Percentiles rank a stretch among this genome's conserved stretches.
Evolutionary conservation across 805 yeast genomes (phyloP).

Genomic region (Ogataea henricii): DNA sequence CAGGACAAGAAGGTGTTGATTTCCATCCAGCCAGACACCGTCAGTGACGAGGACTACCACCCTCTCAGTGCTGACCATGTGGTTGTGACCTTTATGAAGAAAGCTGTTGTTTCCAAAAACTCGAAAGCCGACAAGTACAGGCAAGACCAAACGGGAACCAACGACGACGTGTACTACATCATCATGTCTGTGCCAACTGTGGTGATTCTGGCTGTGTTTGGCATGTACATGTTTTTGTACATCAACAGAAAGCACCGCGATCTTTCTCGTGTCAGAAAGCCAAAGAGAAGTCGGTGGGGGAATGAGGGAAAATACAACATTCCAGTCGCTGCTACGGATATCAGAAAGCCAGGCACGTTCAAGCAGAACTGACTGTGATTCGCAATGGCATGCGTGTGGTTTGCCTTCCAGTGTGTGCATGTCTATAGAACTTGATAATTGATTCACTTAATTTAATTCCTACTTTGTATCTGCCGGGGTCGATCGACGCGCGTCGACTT

Average conservation of each 20-base stretch:
- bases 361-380: conserved; percentile 22
- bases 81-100: conserved; percentile 49
- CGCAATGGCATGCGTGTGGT: no score
- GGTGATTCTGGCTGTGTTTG: conserved; percentile 58
- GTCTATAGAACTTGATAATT: neutral
- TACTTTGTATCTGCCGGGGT: no score
- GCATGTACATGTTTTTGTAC: conserved; percentile 65
- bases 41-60: conserved; percentile 67
- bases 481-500: neutral
- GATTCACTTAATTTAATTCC: no score
- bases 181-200: conserved; percentile 69
- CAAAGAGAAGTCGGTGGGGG: conserved; percentile 38
- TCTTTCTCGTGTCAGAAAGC: conserved; percentile 44
- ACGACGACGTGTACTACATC: conserved; percentile 52
- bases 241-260: conserved; percentile 59
- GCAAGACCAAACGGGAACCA: conserved; percentile 44
- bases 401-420: no score
- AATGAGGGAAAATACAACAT: conserved; percentile 32
- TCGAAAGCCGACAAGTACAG: conserved; percentile 33
- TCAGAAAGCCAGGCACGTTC: conserved; percentile 27
- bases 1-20: conserved; percentile 58
- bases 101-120: conserved; percentile 55
- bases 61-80: conserved; percentile 44
- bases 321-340: conserved; percentile 31
- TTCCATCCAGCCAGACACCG: conserved; percentile 71